Evolutionary conservation across 2,329 filamentous ascomycete species (phyloP), one percentile per base, ranked within the genome.

Genomic region (Pezicula radicicola): DNA sequence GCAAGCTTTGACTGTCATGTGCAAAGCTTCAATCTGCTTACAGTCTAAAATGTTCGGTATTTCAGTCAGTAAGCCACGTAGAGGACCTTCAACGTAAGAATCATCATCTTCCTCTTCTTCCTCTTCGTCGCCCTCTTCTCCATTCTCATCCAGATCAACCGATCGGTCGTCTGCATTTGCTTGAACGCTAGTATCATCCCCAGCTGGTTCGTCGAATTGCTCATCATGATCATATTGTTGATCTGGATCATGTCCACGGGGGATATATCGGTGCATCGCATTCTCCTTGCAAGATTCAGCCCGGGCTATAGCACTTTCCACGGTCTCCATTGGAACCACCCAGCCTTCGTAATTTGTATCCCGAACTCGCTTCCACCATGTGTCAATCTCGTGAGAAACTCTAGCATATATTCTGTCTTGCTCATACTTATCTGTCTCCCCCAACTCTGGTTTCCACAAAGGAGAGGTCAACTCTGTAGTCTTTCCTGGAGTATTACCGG

Each of bases 1-100:
- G 56, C 92, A 95, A 13, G 90, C 92, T 75, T 97, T 96, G 63
- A 97, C 87, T 54, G 97, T 95, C 92, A 97, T 96, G 50, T 96
- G 93, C 49, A 97, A 74, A 6, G 94, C 92, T 70, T 97, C 93
- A 49, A 97, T 97, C 70, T 97, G 93, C 51, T 91, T 92, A 0
- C 93, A 93, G 41, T 95, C 92, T 28, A 97, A 77, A 36, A 97
- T 96, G 59, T 97, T 88, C 28, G 93, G 93, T 12, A 97, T 91
- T 67, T 97, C 93, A 0, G 93, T 97, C 50, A 97, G 74, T 13
- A 97, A 74, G 12, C 93, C 93, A 16, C 90, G 88, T 65, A 89
- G 79, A 19, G 89, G 87, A 3, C 89, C 89, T 58, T 91, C 86
- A 15, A 81, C 85, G 60, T 88, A 88, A n/a, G 88, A 89, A 58